phyloP scores from a whole-genome alignment of 2,329 filamentous ascomycete species.

The Colletotrichum brevisporum region DNA sequence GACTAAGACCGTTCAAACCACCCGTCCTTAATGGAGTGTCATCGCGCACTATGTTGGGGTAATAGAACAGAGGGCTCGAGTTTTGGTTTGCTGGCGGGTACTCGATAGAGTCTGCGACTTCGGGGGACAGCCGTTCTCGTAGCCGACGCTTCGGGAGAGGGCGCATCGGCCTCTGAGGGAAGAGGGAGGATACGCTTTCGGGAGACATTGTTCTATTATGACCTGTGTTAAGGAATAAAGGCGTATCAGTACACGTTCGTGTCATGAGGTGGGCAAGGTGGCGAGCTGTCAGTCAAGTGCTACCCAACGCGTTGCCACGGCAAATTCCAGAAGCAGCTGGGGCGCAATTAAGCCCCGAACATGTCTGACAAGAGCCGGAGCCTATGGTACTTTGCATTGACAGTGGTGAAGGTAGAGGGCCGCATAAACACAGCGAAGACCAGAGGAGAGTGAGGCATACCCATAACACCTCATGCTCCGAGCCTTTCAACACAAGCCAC shows the following conservation, averaged over 20 bases:
- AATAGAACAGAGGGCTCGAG: slow-evolving; percentile 82
- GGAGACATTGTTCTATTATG: slow-evolving; percentile 71
- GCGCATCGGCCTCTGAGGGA: slow-evolving; percentile 91
- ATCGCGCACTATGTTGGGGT: slow-evolving; percentile 58
- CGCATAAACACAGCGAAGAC: slow-evolving; percentile 49
- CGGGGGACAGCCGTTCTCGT: slow-evolving; percentile 87
- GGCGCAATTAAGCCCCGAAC: too few relatives aligned
- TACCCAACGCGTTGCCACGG: slow-evolving; percentile 25
- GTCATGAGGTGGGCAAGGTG: slow-evolving; percentile 9
- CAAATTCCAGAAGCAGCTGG: slow-evolving; percentile 13
- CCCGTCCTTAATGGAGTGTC: slow-evolving; percentile 48
- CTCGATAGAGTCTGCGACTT: slow-evolving; percentile 84
- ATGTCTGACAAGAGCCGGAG: neutral
- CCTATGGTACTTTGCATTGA: slow-evolving; percentile 1
- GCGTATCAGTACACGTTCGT: slow-evolving; percentile 25
- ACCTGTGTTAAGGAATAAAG: slow-evolving; percentile 51
- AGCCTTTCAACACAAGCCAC: slow-evolving; percentile 29
- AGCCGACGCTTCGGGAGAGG: slow-evolving; percentile 91
- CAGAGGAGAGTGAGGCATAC: slow-evolving; percentile 52
- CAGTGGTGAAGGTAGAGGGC: slow-evolving; percentile 15
- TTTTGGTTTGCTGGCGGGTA: slow-evolving; percentile 84
- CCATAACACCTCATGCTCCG: slow-evolving; percentile 56
- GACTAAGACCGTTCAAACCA: slow-evolving; percentile 21
- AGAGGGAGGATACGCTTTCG: slow-evolving; percentile 85
- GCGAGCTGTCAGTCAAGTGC: slow-evolving; percentile 17